Base-by-base conservation (phyloP, 306 rosid genomes). In the Dryas drummondii region DNA sequence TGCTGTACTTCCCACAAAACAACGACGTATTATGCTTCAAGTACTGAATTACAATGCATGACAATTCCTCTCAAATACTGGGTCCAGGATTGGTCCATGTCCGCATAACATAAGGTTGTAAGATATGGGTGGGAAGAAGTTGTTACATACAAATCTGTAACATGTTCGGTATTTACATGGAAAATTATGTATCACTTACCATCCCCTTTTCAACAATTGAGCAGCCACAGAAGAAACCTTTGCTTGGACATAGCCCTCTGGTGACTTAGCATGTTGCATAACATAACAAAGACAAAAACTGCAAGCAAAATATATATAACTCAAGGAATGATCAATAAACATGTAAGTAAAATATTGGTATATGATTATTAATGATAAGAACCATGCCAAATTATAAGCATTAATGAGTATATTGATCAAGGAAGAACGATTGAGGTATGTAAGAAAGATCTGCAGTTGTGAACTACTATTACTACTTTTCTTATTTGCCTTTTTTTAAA, bases 141-240 rank as follows among this genome's bases (percentile, higher is more conserved):
- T n/a, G 6, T 40, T 5, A 27, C 40, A 63, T 75, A 50, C 45
- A 27, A 48, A 50, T 26, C 47, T 51, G 6, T 53, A 47, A 60
- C 47, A 47, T 3, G 37, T 40, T 37, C 32, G 8, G 26, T 4
- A 15, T 45, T 57, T 54, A 40, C 71, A 37, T 61, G 26, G 10
- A 22, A 62, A 51, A 72, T 49, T 57, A 61, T 37, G 75, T 13
- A 6, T 71, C 71, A 78, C 89, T 81, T 84, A 94, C 98, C 98
- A 94, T 74, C 94, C 98, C 88, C 98, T 90, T 88, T 94, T 94
- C 88, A 94, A 83, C 85, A 94, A 84, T 79, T 91, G 98, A 80
- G 94, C 84, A 76, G 98, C 97, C 76, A 94, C 97, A 15, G 97
- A 89, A 78, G 98, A 88, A 75, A 91, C 94, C 86, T 94, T 94